Evolutionary conservation across 2,329 filamentous ascomycete species (phyloP), one percentile per base, ranked within the genome.

Genomic region (Lachnellula suecica): DNA sequence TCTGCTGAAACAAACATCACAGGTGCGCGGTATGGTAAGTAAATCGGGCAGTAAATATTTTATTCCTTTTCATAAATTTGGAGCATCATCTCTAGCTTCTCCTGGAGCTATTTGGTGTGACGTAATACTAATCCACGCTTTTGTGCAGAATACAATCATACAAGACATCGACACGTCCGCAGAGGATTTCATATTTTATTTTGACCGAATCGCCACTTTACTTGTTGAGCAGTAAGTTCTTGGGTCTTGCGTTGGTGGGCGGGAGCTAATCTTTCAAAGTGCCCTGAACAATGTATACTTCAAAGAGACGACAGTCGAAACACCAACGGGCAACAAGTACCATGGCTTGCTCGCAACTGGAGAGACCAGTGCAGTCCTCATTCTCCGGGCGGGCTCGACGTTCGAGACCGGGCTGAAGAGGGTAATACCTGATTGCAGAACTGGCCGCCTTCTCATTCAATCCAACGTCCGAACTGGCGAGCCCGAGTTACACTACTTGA

Each of bases 171-270:
- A 85, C 44, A 93, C 91, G 0, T 76, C 81, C 6, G 81, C 89
- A 38, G 93, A 96, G 67, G 92, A 97, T 63, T 97, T 97, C 68
- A 90, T 96, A 57, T 97, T 97, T 72, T 97, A 97, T 72, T 97
- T 97, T 70, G 91, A 99, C 71, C 83, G 94, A 34, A 76, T 97
- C 34, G 84, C 89, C 2, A 84, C 88, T n/a, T 76, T 97, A 47
- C 77, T 97, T 23, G 82, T 97, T 43, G 93, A 97, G 70, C 76
- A 84, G 82, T 86, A 71, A 55, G 79, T 72, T 13, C 34, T 42
- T 15, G 35, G 9, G 22, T 10, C 7, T 22, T 34, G n/a, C 15
- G 11, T 17, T 63, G 10, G 64, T 67, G 35, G 22, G 24, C 23
- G 34, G 19, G 17, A 40, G n/a, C 52, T 63, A 49, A 59, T 25